phyloP scores from a whole-genome alignment of 257 asterid species.

The Hygrophila difformis region DNA sequence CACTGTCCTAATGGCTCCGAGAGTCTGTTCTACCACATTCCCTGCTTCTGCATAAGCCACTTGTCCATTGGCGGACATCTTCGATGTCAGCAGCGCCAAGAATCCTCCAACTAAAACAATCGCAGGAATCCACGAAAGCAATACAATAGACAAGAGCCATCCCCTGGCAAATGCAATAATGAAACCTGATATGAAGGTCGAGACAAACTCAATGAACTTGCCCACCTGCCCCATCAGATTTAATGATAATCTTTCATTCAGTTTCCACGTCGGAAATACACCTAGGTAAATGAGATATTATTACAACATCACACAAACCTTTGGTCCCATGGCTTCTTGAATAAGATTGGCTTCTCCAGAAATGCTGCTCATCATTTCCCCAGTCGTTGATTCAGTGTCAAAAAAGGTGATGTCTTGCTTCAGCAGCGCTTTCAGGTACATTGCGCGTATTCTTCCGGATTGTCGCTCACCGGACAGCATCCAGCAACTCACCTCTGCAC shows the following conservation, averaged over 20 bases:
- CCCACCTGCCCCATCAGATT: too few species aligned
- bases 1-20: slow-evolving; percentile 57
- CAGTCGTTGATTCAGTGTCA: slow-evolving; percentile 44
- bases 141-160: slow-evolving; percentile 45
- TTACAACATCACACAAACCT: too few species aligned
- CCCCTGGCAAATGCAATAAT: slow-evolving; percentile 46
- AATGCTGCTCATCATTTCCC: slow-evolving; percentile 42
- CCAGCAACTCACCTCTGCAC: slow-evolving; percentile 52
- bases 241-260: too few species aligned
- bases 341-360: slow-evolving; percentile 43
- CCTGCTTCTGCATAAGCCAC: slow-evolving; percentile 57
- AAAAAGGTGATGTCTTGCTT: slow-evolving; percentile 48
- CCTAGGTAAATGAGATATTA: too few species aligned
- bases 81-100: slow-evolving; percentile 33
- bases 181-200: slow-evolving; percentile 61
- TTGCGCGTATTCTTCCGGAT: slow-evolving; percentile 37
- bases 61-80: slow-evolving; percentile 38
- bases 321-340: slow-evolving; percentile 33
- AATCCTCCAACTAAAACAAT: slow-evolving; percentile 28
- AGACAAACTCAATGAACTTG: slow-evolving; percentile 35
- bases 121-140: slow-evolving; percentile 40
- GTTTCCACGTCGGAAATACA: slow-evolving; percentile 24
- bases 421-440: slow-evolving; percentile 44
- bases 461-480: slow-evolving; percentile 51
- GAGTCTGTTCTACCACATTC: slow-evolving; percentile 48